Evolutionary conservation across 179 eudicot species (phyloP), one percentile per base, ranked within the genome.

Genomic region (Spinacia oleracea): DNA sequence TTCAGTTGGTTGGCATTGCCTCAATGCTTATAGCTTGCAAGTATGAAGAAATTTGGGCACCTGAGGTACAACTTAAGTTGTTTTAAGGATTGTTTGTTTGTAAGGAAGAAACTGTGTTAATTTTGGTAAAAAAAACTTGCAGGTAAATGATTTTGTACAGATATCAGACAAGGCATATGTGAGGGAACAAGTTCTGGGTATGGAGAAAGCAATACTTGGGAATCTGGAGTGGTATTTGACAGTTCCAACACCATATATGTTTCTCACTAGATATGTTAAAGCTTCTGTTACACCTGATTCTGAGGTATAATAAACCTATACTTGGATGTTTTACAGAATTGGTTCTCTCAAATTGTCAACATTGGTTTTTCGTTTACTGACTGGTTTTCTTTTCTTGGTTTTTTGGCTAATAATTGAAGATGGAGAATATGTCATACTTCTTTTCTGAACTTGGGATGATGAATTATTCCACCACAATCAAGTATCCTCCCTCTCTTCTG

Each of bases 11-110:
- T 18, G 97, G 98, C n/a, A 78, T 93, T 51, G 78, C 91, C 58
- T 88, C 97, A 27, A 89, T 94, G 98, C 96, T 81, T 6, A 72
- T 84, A 27, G 97, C 98, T 50, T 90, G 97, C 81, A 94, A 94
- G 78, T 93, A 94, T 75, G 98, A 94, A 87, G 97, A 94, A 65
- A 94, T 92, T 46, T 94, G 97, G 98, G 97, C 98, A 29, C 95
- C 94, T 34, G 92, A 92, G 81, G 88, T 78, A 82, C 51, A 34
- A 46, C 71, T 11, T 48, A 58, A 59, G 40, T 10, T 38, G 4
- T 53, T 16, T 16, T 50, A 18, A 21, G 31, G 60, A 0, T 50
- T 46, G 23, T 60, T 50, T 46, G 23, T 60, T 53, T 16, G 0
- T 7, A 21, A 27, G 21, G 40, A 20, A 12, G 35, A 64, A 11